A percentile compares a stretch with the other conserved stretches of the same genome.
These are phyloP conservation scores for Phytophthora pisi DNA, from an alignment of 352 stramenopile genomes.

Conservation along the genomic window DNA sequence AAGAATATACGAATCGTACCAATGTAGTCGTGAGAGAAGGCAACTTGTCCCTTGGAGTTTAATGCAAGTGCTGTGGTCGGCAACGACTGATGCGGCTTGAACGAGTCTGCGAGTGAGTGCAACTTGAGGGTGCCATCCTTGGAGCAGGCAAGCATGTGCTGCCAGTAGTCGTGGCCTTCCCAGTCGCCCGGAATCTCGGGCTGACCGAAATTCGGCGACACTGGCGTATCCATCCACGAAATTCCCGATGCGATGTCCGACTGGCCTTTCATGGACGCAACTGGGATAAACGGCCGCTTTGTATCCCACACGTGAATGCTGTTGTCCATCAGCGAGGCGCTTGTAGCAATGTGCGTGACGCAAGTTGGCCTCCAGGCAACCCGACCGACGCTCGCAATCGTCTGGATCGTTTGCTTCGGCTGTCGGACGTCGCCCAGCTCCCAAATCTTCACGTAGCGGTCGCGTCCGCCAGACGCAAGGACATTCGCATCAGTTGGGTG, in stretches of 20 bases:
- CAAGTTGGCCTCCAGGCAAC: constrained; percentile 82
- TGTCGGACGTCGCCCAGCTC: constrained; percentile 72
- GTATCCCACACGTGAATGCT: constrained; percentile 90
- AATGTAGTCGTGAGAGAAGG: constrained; percentile 85
- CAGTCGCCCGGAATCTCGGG: constrained; percentile 52
- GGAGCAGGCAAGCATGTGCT: constrained; percentile 88
- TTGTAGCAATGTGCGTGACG: constrained; percentile 84
- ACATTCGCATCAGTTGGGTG: constrained; percentile 71
- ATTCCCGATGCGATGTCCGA: constrained; percentile 84
- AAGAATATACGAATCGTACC: constrained; percentile 41
- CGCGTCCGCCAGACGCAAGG: constrained; percentile 78
- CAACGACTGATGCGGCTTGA: constrained; percentile 84
- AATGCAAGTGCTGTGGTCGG: constrained; percentile 75
- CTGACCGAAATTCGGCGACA: constrained; percentile 43
- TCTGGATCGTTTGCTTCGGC: constrained; percentile 86
- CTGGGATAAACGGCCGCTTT: constrained; percentile 82
- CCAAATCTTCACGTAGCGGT: constrained; percentile 91
- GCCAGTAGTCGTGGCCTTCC: constrained; percentile 83
- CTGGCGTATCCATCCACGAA: constrained; percentile 84
- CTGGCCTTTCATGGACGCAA: constrained; percentile 88
- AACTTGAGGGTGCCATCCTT: constrained; percentile 89
- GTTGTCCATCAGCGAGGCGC: constrained; percentile 85
- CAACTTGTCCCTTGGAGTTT: constrained; percentile 81
- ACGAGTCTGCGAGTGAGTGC: constrained; percentile 81
- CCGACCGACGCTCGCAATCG: constrained; percentile 83